A percentile compares a stretch with the other conserved stretches of the same genome.
These are phyloP conservation scores for Gloeophyllum trabeum DNA, from an alignment of 768 basidiomycete genomes.

Conservation along the genomic window DNA sequence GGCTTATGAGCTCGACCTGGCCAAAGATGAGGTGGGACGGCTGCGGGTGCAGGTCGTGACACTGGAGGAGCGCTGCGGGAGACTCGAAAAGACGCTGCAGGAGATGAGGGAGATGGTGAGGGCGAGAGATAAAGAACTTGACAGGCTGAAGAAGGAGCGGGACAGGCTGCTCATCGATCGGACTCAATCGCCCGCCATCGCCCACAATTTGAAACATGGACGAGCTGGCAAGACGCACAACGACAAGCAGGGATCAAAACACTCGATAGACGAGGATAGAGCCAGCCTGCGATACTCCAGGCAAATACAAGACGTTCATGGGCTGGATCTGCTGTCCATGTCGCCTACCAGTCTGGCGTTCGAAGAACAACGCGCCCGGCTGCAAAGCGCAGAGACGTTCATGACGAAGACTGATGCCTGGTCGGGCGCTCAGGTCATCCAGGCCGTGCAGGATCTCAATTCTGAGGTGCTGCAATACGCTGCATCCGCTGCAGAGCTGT, in stretches of 20 bases:
- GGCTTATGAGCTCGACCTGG: constrained; percentile 47
- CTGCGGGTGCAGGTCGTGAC: constrained; percentile 41
- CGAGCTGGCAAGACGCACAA: constrained; percentile 2
- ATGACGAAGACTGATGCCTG: constrained; percentile 64
- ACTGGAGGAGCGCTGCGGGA: constrained; percentile 50
- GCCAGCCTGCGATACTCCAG: neutral
- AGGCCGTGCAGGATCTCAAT: constrained; percentile 72
- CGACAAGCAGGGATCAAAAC: neutral
- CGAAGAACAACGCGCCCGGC: constrained; percentile 47
- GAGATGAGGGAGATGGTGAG: constrained; percentile 53
- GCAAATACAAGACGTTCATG: neutral
- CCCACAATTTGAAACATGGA: neutral
- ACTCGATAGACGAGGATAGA: neutral
- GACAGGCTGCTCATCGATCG: constrained; percentile 18
- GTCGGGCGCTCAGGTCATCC: constrained; percentile 72
- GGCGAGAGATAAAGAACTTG: constrained; percentile 48
- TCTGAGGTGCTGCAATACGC: constrained; percentile 75
- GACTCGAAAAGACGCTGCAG: constrained; percentile 50
- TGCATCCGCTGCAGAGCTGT: constrained; percentile 61
- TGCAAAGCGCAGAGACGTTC: constrained; percentile 51
- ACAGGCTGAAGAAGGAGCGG: constrained; percentile 32
- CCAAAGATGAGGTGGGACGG: constrained; percentile 40
- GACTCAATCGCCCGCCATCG: constrained; percentile 17
- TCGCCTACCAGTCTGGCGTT: constrained; percentile 9
- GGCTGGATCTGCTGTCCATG: neutral